Conservation (phyloP, 164 flowering plant genomes). For the Vitis riparia region DNA sequence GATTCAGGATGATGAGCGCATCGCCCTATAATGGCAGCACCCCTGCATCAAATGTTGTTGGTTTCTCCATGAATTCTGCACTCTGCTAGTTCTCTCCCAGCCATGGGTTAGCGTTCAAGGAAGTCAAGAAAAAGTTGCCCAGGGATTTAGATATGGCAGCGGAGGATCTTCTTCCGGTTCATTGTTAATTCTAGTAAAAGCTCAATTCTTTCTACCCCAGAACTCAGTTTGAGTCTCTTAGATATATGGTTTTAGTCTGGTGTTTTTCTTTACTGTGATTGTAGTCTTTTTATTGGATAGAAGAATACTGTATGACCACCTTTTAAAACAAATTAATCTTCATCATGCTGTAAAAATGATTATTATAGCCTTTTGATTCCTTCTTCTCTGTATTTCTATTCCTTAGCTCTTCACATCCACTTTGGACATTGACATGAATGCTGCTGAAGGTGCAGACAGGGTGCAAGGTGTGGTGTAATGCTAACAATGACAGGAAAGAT, state of each 20-base stretch:
- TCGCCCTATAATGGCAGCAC: constrained; percentile 21
- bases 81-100: constrained; percentile 3
- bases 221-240: background rate
- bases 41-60: constrained; percentile 8
- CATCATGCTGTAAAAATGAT: constrained; percentile 7
- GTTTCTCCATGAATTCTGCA: constrained; percentile 4
- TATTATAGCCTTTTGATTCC: background rate
- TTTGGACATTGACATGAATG: no score
- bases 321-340: background rate
- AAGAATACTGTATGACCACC: background rate
- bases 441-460: no score
- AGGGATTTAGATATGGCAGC: background rate
- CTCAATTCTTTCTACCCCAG: constrained; percentile 12
- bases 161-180: background rate
- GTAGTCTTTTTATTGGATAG: background rate
- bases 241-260: background rate
- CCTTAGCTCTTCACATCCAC: no score
- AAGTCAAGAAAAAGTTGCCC: background rate
- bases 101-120: background rate
- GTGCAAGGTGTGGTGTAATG: no score
- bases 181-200: constrained; percentile 1
- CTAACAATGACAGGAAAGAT: no score
- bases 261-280: background rate
- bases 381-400: no score
- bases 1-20: constrained; percentile 17